These are phyloP conservation scores for Stylonectria norvegica DNA, from an alignment of 2,329 filamentous ascomycete genomes.

Conservation along the genomic window DNA sequence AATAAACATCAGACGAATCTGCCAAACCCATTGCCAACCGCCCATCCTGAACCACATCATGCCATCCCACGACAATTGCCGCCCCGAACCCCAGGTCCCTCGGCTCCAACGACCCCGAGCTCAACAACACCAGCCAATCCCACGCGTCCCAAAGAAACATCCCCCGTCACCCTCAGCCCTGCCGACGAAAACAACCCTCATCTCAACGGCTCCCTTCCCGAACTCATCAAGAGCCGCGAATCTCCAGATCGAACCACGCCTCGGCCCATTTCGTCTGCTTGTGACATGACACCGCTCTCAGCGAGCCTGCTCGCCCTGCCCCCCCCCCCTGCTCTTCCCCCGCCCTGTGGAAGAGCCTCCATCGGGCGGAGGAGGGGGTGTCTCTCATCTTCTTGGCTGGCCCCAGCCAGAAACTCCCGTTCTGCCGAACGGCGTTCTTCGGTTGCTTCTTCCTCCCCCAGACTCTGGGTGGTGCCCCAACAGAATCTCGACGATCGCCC, in stretches of 20 bases:
- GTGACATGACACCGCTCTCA: conserved; percentile 14
- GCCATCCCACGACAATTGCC: background rate
- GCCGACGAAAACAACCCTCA: conserved; percentile 8
- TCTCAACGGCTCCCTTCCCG: conserved; percentile 1
- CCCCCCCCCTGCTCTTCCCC: background rate
- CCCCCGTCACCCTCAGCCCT: conserved; percentile 12
- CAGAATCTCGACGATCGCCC: conserved; percentile 26
- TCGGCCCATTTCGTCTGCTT: conserved; percentile 19
- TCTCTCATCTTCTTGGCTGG: background rate
- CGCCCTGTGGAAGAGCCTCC: no score
- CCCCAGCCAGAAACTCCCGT: conserved; percentile 5
- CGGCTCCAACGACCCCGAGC: background rate
- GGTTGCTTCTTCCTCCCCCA: conserved; percentile 18
- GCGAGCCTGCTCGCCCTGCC: no score
- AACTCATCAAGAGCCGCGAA: no score
- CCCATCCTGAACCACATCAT: background rate
- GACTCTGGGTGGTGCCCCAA: conserved; percentile 28
- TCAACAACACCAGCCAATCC: conserved; percentile 1
- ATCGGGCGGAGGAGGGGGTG: conserved; percentile 2
- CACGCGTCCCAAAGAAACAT: background rate
- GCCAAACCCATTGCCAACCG: background rate
- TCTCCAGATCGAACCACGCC: conserved; percentile 21
- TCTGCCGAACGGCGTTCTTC: conserved; percentile 12
- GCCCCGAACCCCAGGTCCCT: background rate
- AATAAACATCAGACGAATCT: no score